Percentiles rank a stretch among this genome's conserved stretches.
Conservation (phyloP, 179 eudicot species). For the Carnegiea gigantea region DNA sequence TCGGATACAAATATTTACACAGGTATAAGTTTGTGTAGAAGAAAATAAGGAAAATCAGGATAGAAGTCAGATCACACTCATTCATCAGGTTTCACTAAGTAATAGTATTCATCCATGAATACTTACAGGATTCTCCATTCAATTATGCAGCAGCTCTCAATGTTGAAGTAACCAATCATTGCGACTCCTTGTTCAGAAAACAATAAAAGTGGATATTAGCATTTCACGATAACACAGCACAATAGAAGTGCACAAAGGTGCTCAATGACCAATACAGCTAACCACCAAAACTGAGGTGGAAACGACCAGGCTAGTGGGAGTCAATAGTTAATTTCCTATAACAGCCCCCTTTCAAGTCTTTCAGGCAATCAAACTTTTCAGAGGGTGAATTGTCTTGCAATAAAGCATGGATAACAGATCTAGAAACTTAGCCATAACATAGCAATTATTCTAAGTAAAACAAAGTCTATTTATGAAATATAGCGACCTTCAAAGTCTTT, state of each 20-base stretch:
- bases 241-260: not conserved
- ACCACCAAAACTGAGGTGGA: not conserved
- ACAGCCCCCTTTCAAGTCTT: not conserved
- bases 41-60: not conserved
- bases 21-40: not conserved
- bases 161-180: constrained; percentile 22
- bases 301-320: not conserved
- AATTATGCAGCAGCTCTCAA: constrained; percentile 19
- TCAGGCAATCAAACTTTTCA: not conserved
- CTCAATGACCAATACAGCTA: not conserved
- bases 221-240: not conserved
- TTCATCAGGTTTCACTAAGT: not conserved
- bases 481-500: not conserved
- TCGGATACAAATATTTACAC: not conserved
- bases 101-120: constrained; percentile 6
- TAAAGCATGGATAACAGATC: not conserved
- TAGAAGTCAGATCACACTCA: not conserved
- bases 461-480: not conserved
- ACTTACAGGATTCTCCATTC: constrained; percentile 42
- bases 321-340: not conserved
- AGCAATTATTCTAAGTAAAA: not conserved
- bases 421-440: no score
- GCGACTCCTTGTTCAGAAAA: constrained; percentile 21
- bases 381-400: not conserved
- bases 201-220: not conserved